Evolutionary conservation across 2,329 filamentous ascomycete species (phyloP).

Genomic region (Sporothrix sp.): DNA sequence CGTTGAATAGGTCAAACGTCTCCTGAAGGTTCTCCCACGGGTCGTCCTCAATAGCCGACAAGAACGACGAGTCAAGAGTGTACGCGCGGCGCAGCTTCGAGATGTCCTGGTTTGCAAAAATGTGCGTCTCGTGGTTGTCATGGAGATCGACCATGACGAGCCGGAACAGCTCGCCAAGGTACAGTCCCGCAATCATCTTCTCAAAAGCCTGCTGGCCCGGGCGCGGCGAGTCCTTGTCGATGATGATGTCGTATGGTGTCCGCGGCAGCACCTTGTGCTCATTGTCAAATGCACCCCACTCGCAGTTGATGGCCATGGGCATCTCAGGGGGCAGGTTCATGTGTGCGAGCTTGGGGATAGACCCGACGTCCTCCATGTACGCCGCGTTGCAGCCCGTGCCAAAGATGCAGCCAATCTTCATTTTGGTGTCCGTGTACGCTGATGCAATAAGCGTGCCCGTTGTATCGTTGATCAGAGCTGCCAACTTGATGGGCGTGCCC

Average conservation of each 20-base stretch:
- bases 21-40: conserved; percentile 92
- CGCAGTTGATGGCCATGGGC: conserved; percentile 94
- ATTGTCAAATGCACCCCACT: conserved; percentile 95
- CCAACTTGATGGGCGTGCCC: conserved; percentile 79
- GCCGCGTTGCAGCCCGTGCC: conserved; percentile 97
- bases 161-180: conserved; percentile 90
- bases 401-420: conserved; percentile 96
- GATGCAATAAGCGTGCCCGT: conserved; percentile 95
- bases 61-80: conserved; percentile 83
- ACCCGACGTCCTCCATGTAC: conserved; percentile 90
- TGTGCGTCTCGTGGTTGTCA: conserved; percentile 60
- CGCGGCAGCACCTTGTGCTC: conserved; percentile 78
- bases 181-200: conserved; percentile 95
- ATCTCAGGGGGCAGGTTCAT: conserved; percentile 76
- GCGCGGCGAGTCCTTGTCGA: conserved; percentile 84
- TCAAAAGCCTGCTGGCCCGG: conserved; percentile 93
- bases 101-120: conserved; percentile 81
- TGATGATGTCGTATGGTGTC: conserved; percentile 75
- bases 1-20: conserved; percentile 71
- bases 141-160: conserved; percentile 77
- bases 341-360: conserved; percentile 86
- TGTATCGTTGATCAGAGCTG: conserved; percentile 93
- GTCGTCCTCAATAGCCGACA: conserved; percentile 88
- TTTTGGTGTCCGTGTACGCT: conserved; percentile 85
- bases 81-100: conserved; percentile 75